phyloP scores from a whole-genome alignment of 106 monocot species.

The Narthecium ossifragum region DNA sequence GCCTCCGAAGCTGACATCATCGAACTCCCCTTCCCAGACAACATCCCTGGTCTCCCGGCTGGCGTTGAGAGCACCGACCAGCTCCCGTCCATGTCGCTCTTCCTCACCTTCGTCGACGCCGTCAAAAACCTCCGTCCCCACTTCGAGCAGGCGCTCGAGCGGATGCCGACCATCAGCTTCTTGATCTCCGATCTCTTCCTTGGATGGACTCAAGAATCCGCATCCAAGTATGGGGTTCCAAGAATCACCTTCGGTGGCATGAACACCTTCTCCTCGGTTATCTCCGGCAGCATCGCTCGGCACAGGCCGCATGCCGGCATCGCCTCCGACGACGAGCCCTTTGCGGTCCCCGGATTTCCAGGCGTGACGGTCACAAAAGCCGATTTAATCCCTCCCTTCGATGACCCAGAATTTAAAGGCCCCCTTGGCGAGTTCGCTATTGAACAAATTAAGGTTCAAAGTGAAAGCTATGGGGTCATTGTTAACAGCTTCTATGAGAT shows the following conservation, averaged over 20 bases:
- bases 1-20: constrained; percentile 7
- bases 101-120: not conserved
- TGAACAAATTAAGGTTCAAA: not conserved
- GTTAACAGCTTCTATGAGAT: constrained; percentile 54
- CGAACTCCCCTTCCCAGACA: constrained; percentile 9
- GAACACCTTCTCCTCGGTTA: not conserved
- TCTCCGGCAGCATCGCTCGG: not conserved
- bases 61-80: constrained; percentile 8
- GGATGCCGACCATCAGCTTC: not conserved
- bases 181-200: constrained; percentile 22
- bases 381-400: not conserved
- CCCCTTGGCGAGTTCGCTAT: not conserved
- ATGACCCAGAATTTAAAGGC: not conserved
- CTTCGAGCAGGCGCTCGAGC: not conserved
- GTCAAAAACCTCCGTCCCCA: constrained; percentile 4
- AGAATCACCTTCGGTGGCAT: not conserved
- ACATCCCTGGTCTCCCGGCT: not conserved
- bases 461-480: constrained; percentile 32
- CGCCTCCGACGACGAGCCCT: not conserved
- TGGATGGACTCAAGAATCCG: constrained; percentile 8
- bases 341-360: not conserved
- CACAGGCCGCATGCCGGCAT: not conserved
- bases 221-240: not conserved
- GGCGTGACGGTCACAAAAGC: not conserved
- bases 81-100: constrained; percentile 12